Evolutionary conservation across 306 rosid genomes (phyloP).

Genomic region (Astragalus membranaceus): DNA sequence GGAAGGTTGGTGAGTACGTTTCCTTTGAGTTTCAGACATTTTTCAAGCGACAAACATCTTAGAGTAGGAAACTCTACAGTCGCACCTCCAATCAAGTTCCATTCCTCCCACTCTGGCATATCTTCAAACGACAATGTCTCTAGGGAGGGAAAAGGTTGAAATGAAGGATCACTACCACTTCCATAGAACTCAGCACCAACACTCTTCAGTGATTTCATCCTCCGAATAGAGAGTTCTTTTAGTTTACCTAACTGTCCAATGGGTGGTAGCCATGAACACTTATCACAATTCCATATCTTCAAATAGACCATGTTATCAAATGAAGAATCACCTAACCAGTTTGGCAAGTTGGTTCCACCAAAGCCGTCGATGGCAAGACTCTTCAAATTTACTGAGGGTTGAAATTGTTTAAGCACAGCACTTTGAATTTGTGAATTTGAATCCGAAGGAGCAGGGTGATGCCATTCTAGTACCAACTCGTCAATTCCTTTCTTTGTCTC

Average conservation of each 20-base stretch:
- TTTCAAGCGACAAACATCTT: background rate
- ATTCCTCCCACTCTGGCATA: background rate
- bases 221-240: background rate
- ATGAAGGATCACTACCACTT: background rate
- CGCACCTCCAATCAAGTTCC: background rate
- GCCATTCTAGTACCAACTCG: background rate
- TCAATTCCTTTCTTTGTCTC: background rate
- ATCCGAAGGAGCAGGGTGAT: background rate
- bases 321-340: background rate
- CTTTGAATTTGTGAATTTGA: background rate
- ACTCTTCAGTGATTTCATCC: background rate
- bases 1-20: background rate
- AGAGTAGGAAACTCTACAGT: background rate
- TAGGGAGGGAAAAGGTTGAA: background rate
- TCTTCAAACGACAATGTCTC: background rate
- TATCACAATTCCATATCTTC: background rate
- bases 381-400: slow-evolving; percentile 1
- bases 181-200: background rate
- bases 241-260: background rate
- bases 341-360: slow-evolving; percentile 8
- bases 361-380: background rate
- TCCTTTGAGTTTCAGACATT: background rate
- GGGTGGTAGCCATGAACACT: slow-evolving; percentile 8
- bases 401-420: background rate
- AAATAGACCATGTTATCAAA: background rate